These are phyloP conservation scores for Zasmidium cellare DNA, from an alignment of 2,329 filamentous ascomycete genomes.

Conservation along the genomic window DNA sequence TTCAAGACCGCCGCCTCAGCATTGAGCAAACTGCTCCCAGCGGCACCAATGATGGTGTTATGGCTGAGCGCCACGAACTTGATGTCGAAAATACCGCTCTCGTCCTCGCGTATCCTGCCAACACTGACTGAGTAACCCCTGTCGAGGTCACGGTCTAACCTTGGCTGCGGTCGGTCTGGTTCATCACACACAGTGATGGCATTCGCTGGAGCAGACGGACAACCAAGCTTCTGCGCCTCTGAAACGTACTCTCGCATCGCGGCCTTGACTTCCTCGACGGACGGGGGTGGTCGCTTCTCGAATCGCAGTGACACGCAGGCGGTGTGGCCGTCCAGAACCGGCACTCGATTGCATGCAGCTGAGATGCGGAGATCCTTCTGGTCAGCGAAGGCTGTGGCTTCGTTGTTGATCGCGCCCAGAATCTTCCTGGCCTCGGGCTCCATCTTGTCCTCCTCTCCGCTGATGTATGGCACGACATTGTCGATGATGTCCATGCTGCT, in stretches of 20 bases:
- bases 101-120: constrained; percentile 80
- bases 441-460: constrained; percentile 93
- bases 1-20: constrained; percentile 90
- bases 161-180: constrained; percentile 84
- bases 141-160: constrained; percentile 82
- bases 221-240: constrained; percentile 80
- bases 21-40: constrained; percentile 93
- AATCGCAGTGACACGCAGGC: constrained; percentile 91
- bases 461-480: constrained; percentile 92
- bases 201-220: constrained; percentile 78
- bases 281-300: constrained; percentile 70
- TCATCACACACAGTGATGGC: constrained; percentile 90
- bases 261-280: constrained; percentile 71
- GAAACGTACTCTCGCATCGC: constrained; percentile 79
- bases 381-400: constrained; percentile 73
- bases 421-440: constrained; percentile 96
- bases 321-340: constrained; percentile 93
- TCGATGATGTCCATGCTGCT: constrained; percentile 94
- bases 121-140: constrained; percentile 89
- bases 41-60: constrained; percentile 89
- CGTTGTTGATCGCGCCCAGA: constrained; percentile 70
- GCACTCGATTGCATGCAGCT: constrained; percentile 87
- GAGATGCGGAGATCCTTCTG: constrained; percentile 74
- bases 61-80: constrained; percentile 94
- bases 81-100: constrained; percentile 86